These are phyloP conservation scores for Blastocystis sp. DNA, from an alignment of 352 stramenopile genomes.

Conservation along the genomic window DNA sequence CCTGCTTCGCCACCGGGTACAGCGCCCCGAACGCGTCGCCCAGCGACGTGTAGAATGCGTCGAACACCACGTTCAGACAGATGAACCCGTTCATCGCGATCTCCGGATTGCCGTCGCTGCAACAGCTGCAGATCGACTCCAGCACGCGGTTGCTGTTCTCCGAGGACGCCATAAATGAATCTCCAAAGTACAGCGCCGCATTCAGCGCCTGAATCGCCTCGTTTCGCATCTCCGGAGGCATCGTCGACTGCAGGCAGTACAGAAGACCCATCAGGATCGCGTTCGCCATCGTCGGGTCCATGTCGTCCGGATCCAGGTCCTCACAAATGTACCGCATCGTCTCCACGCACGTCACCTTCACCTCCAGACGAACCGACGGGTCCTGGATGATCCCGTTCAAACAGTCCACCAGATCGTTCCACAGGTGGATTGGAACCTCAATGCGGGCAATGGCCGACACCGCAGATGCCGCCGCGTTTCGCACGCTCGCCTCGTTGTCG, in stretches of 20 bases:
- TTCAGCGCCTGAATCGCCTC: slow-evolving; percentile 30
- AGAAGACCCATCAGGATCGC: not conserved
- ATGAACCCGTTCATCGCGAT: not conserved
- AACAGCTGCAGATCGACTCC: not conserved
- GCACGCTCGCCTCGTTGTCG: not conserved
- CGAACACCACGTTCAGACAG: slow-evolving; percentile 26
- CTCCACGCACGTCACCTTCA: slow-evolving; percentile 12
- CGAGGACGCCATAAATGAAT: not conserved
- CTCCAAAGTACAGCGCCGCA: not conserved
- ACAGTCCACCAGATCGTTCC: slow-evolving; percentile 9
- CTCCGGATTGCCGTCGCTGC: not conserved
- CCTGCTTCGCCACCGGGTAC: not conserved
- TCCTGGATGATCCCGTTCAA: not conserved
- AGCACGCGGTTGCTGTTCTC: not conserved
- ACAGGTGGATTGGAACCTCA: slow-evolving; percentile 35
- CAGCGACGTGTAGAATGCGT: not conserved
- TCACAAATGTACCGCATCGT: slow-evolving; percentile 49
- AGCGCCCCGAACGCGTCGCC: not conserved
- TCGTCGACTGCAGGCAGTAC: not conserved
- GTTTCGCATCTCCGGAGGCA: not conserved
- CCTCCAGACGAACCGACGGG: not conserved
- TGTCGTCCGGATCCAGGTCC: not conserved
- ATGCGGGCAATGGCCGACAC: slow-evolving; percentile 53
- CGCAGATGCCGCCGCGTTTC: slow-evolving; percentile 35
- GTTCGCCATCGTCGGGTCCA: not conserved